phyloP scores from a whole-genome alignment of 441 rosid genomes.

The Syzygium syzygioides region DNA sequence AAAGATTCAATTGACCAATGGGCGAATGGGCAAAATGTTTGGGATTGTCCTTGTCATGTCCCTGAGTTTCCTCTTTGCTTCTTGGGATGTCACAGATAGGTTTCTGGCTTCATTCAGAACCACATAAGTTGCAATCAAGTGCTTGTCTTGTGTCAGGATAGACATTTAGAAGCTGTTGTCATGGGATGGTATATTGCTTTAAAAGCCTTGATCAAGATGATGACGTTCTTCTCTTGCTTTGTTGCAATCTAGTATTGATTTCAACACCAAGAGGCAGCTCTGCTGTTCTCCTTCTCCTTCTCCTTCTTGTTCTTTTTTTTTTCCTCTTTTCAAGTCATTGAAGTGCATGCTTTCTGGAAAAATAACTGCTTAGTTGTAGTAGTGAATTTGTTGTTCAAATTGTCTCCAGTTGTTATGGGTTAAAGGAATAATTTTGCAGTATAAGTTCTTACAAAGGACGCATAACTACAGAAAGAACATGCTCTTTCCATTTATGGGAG shows the following conservation, averaged over 20 bases:
- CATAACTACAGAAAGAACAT: background rate
- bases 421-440: background rate
- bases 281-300: background rate
- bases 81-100: background rate
- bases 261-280: background rate
- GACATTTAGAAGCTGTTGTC: background rate
- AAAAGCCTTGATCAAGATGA: background rate
- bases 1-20: background rate
- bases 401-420: background rate
- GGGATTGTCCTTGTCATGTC: background rate
- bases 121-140: background rate
- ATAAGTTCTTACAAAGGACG: background rate
- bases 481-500: background rate
- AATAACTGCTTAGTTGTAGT: background rate
- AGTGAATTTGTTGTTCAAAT: background rate
- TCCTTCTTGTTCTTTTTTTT: background rate
- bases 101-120: background rate
- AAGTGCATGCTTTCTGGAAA: background rate
- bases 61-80: background rate
- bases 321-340: background rate
- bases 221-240: background rate
- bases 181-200: background rate
- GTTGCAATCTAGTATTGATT: background rate
- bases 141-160: background rate
- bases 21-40: background rate